Base-by-base conservation (phyloP, 805 yeast genomes). In the Yamadazyma sp. region DNA sequence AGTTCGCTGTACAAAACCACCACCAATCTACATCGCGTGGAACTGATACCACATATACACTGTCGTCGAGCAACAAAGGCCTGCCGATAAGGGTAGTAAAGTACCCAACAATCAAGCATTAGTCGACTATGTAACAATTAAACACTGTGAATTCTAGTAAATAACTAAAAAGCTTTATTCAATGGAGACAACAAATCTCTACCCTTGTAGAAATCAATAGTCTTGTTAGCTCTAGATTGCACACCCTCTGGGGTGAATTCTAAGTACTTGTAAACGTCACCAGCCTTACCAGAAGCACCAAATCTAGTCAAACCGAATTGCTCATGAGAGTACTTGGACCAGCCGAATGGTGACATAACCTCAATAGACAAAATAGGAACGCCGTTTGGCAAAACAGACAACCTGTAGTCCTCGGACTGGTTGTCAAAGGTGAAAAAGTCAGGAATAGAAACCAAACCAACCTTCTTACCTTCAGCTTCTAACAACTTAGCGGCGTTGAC, bases 291-390 rank as follows among this genome's bases (percentile, higher is more conserved):
- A 44, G 96, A 88, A 46, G 89, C 93, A 78, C 99, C 99, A 61
- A 93, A 91, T 73, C 87, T 80, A 80, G 88, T 80, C 60, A 91
- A 75, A 70, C 97, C 96, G 57, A 91, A 87, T 67, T 89, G 95
- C 75, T 85, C 93, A 73, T 91, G 98, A 44, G 97, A 79, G 75
- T 88, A 93, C 69, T 82, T 86, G 56, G 82, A 73, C 99, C 98
- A 93, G 42, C 96, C 96, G 54, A 77, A 72, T 39, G 96, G 80
- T 39, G 95, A 67, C 80, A 88, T 75, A 39, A 89, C 99, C 78
- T 91, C 99, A 49, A 90, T 85, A 41, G 96, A 87, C 68, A 91
- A 50, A 60, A 87, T 80, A 65, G 98, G 98, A 40, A 84, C 79
- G 57, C 93, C 93, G 62, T 89, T 93, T 63, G 99, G 99, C 68